Conservation (phyloP, 225 moss, liverwort and hornwort genomes). For the Pseudisothecium myosuroides region DNA sequence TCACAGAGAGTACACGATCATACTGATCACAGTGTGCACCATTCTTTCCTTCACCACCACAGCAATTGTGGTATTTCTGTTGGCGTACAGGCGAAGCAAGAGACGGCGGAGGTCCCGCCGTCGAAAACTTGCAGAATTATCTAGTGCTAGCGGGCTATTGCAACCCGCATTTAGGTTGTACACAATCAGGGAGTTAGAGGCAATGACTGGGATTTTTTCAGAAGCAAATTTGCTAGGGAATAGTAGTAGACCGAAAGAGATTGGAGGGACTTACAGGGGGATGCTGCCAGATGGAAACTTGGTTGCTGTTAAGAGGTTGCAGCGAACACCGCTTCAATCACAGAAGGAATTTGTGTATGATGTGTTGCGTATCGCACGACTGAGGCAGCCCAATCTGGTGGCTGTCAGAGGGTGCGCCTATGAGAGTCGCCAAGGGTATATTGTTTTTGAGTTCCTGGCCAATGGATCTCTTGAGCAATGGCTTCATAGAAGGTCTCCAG, state of each 20-base stretch:
- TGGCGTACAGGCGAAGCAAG: constrained; percentile 77
- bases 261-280: constrained; percentile 57
- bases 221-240: constrained; percentile 68
- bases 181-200: constrained; percentile 71
- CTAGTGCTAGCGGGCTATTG: constrained; percentile 46
- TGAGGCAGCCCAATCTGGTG: constrained; percentile 75
- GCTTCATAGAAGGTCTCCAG: constrained; percentile 52
- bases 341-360: constrained; percentile 84
- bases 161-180: constrained; percentile 78
- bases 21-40: constrained; percentile 73
- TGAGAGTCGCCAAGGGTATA: constrained; percentile 58
- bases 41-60: constrained; percentile 69
- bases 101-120: constrained; percentile 74
- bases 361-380: constrained; percentile 73
- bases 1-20: constrained; percentile 77
- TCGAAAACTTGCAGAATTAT: constrained; percentile 47
- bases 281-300: constrained; percentile 41
- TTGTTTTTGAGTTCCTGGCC: constrained; percentile 70
- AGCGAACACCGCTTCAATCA: constrained; percentile 60
- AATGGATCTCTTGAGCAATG: constrained; percentile 75
- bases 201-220: constrained; percentile 73
- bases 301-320: constrained; percentile 68
- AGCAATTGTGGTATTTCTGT: constrained; percentile 80
- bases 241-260: constrained; percentile 26
- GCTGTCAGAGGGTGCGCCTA: constrained; percentile 75